Conservation (phyloP, 129 eudicot genomes). For the Calendula officinalis region DNA sequence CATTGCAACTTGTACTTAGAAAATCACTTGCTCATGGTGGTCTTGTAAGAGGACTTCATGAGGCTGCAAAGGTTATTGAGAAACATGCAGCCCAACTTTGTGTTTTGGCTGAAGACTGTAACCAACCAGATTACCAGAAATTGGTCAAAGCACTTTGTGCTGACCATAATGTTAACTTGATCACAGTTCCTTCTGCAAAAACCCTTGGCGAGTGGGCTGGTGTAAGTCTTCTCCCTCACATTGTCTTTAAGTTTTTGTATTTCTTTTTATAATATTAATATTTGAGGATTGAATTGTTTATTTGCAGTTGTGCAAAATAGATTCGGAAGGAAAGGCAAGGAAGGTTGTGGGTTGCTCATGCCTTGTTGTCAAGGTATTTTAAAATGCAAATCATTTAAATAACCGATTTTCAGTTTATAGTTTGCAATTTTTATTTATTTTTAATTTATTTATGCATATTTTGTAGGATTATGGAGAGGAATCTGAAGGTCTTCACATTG, state of each 20-base stretch:
- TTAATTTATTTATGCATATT: neutral
- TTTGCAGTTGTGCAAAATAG: conserved; percentile 86
- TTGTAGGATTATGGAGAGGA: conserved; percentile 61
- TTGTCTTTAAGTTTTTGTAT: neutral
- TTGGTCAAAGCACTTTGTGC: conserved; percentile 85
- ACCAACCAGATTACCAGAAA: conserved; percentile 77
- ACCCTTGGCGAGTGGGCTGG: conserved; percentile 98
- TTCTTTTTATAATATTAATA: neutral
- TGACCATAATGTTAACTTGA: conserved; percentile 77
- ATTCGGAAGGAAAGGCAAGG: conserved; percentile 86
- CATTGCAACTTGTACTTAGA: neutral
- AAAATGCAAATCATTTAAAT: too few relatives aligned
- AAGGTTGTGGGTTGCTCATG: conserved; percentile 90
- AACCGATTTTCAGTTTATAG: too few relatives aligned
- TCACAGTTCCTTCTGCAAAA: conserved; percentile 76
- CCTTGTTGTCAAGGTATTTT: conserved; percentile 72
- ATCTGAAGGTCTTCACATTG: conserved; percentile 68
- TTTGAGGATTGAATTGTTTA: neutral
- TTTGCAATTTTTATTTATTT: neutral
- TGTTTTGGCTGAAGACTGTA: conserved; percentile 76
- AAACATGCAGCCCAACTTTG: neutral
- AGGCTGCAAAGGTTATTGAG: neutral
- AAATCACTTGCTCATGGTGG: neutral
- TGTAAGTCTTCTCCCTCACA: conserved; percentile 42
- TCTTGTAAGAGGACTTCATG: neutral